A percentile compares a stretch with the other conserved stretches of the same genome.
Conservation (phyloP, 371 early-diverging fungal genomes). For the Mucor circinelloides region DNA sequence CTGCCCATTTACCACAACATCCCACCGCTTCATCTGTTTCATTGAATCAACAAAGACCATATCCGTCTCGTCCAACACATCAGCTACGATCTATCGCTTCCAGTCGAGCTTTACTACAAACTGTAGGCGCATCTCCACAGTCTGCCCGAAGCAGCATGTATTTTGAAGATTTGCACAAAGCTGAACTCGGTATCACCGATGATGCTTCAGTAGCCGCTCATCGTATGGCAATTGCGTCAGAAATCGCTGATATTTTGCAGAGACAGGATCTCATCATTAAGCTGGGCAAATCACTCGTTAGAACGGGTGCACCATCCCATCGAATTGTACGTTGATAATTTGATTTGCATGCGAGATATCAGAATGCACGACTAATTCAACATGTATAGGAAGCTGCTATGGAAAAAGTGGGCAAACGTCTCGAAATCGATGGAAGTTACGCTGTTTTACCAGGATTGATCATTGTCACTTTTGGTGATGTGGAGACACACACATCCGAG, state of each 20-base stretch:
- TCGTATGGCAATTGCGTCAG: conserved; percentile 33
- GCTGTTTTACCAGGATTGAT: conserved; percentile 67
- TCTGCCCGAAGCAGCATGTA: conserved; percentile 28
- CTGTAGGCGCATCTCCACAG: conserved; percentile 21
- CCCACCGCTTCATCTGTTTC: background rate
- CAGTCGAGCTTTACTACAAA: conserved; percentile 21
- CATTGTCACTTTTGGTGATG: conserved; percentile 72
- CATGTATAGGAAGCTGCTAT: conserved; percentile 59
- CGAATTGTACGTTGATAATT: conserved; percentile 66
- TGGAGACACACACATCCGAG: conserved; percentile 74
- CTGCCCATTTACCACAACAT: background rate
- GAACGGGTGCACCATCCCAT: conserved; percentile 78
- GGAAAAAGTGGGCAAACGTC: conserved; percentile 53
- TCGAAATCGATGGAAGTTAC: conserved; percentile 64
- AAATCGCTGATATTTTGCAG: conserved; percentile 59
- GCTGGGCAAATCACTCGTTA: conserved; percentile 67
- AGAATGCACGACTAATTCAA: background rate
- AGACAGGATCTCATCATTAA: conserved; percentile 72
- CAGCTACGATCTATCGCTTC: conserved; percentile 23
- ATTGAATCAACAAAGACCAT: background rate
- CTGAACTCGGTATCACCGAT: conserved; percentile 27
- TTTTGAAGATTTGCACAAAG: conserved; percentile 27
- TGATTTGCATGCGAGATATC: background rate
- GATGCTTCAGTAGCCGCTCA: conserved; percentile 24
- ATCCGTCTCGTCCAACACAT: conserved; percentile 15